Evolutionary conservation across 192 early-diverging fungal species (phyloP).

Genomic region (Lunasporangiospora selenospora): DNA sequence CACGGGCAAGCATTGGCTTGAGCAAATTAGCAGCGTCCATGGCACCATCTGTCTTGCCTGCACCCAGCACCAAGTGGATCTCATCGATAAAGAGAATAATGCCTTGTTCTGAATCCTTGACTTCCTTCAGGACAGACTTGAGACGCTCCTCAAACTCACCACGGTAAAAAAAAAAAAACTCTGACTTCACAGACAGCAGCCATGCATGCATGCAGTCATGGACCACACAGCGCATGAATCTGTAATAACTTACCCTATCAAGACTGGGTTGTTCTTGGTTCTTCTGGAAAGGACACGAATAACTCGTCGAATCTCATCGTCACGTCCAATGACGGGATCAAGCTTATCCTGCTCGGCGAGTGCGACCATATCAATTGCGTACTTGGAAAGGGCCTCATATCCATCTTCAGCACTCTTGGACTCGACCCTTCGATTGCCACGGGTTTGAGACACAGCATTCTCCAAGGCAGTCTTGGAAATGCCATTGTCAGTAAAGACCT

Average conservation of each 20-base stretch:
- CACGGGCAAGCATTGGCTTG: slow-evolving; percentile 98
- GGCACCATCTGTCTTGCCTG: slow-evolving; percentile 88
- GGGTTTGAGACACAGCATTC: slow-evolving; percentile 73
- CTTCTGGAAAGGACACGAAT: slow-evolving; percentile 91
- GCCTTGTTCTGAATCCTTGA: slow-evolving; percentile 86
- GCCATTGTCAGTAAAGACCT: slow-evolving; percentile 72
- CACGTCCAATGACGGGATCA: slow-evolving; percentile 96
- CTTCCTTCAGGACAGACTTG: slow-evolving; percentile 95
- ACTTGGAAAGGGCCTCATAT: slow-evolving; percentile 94
- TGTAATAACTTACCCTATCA: slow-evolving; percentile 67
- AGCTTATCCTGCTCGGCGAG: slow-evolving; percentile 89
- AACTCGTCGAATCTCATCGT: slow-evolving; percentile 95
- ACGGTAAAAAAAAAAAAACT: slow-evolving; percentile 60
- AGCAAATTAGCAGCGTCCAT: slow-evolving; percentile 98
- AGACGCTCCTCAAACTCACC: slow-evolving; percentile 99
- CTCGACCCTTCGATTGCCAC: slow-evolving; percentile 88
- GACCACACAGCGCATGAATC: slow-evolving; percentile 59
- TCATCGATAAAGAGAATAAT: slow-evolving; percentile 99
- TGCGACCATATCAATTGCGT: slow-evolving; percentile 88
- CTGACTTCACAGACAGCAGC: slow-evolving; percentile 8
- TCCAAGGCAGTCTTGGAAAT: slow-evolving; percentile 75
- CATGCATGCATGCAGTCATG: slow-evolving; percentile 37
- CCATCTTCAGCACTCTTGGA: slow-evolving; percentile 84
- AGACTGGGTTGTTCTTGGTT: slow-evolving; percentile 91
- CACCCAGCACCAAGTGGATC: slow-evolving; percentile 94